phyloP scores from a whole-genome alignment of 129 eudicot species.

The Flaveria linearis region DNA sequence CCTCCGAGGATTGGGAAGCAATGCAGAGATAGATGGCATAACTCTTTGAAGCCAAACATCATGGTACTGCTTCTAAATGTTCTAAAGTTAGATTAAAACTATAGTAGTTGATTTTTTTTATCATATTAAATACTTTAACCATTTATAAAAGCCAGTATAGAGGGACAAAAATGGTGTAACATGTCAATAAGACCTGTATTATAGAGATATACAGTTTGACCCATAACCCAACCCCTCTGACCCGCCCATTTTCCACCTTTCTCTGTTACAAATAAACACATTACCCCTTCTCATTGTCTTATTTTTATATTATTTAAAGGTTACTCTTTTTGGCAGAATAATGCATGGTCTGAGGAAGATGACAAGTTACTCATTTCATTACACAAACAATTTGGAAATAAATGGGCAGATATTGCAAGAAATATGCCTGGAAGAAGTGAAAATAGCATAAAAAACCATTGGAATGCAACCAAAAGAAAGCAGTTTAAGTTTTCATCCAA shows the following conservation, averaged over 20 bases:
- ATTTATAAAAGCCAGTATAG: slow-evolving; percentile 1
- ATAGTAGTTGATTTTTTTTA: not conserved
- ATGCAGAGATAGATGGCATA: slow-evolving; percentile 69
- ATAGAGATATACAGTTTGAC: not conserved
- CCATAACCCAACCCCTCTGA: slow-evolving; percentile 3
- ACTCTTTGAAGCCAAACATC: slow-evolving; percentile 54
- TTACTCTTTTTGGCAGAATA: slow-evolving; percentile 34
- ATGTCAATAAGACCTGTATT: not conserved
- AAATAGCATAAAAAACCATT: slow-evolving; percentile 50
- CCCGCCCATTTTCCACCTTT: not conserved
- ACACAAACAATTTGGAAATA: slow-evolving; percentile 47
- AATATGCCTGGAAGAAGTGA: slow-evolving; percentile 48
- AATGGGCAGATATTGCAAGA: slow-evolving; percentile 51
- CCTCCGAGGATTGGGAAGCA: slow-evolving; percentile 55
- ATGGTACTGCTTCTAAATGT: slow-evolving; percentile 38
- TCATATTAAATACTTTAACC: not conserved
- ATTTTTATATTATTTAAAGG: not conserved
- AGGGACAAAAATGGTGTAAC: not conserved
- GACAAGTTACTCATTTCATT: slow-evolving; percentile 41
- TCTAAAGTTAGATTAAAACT: not conserved
- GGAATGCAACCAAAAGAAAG: slow-evolving; percentile 36
- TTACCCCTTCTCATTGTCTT: not conserved
- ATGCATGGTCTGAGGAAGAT: slow-evolving; percentile 51
- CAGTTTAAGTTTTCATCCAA: slow-evolving; percentile 2
- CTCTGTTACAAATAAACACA: not conserved